Conservation (phyloP, 345 rosid genomes). For the Moricandia arvensis region DNA sequence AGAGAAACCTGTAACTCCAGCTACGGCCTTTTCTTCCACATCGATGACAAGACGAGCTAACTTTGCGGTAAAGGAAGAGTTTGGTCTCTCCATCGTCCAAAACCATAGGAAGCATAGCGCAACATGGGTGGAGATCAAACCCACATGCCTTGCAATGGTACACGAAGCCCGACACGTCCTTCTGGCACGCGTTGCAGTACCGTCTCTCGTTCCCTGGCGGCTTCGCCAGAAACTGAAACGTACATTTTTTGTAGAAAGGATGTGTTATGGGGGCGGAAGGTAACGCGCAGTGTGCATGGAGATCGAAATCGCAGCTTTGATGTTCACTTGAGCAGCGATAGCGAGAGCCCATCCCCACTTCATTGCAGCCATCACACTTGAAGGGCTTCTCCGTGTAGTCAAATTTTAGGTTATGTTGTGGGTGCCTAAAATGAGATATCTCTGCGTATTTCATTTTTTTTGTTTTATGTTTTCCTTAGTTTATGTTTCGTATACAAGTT, state of each 20-base stretch:
- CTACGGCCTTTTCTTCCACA: slow-evolving; percentile 91
- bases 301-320: slow-evolving; percentile 62
- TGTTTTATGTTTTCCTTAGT: not conserved
- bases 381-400: slow-evolving; percentile 71
- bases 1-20: slow-evolving; percentile 69
- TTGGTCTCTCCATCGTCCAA: slow-evolving; percentile 75
- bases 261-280: slow-evolving; percentile 50
- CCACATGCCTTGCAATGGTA: slow-evolving; percentile 85
- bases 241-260: slow-evolving; percentile 86
- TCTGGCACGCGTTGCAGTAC: slow-evolving; percentile 82
- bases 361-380: slow-evolving; percentile 95
- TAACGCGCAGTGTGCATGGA: slow-evolving; percentile 78
- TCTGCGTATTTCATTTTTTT: slow-evolving; percentile 65
- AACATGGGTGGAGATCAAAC: slow-evolving; percentile 94
- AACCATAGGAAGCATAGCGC: slow-evolving; percentile 81
- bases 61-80: slow-evolving; percentile 68
- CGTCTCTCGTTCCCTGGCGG: slow-evolving; percentile 66
- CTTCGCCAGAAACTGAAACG: slow-evolving; percentile 61
- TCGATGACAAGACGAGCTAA: slow-evolving; percentile 62
- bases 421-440: slow-evolving; percentile 74
- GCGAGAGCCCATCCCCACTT: slow-evolving; percentile 82
- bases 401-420: slow-evolving; percentile 63
- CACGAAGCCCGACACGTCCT: slow-evolving; percentile 66
- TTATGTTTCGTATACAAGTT: not conserved
- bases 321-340: slow-evolving; percentile 50